phyloP scores from a whole-genome alignment of 495 filamentous ascomycete species.

The Talaromyces ruber region DNA sequence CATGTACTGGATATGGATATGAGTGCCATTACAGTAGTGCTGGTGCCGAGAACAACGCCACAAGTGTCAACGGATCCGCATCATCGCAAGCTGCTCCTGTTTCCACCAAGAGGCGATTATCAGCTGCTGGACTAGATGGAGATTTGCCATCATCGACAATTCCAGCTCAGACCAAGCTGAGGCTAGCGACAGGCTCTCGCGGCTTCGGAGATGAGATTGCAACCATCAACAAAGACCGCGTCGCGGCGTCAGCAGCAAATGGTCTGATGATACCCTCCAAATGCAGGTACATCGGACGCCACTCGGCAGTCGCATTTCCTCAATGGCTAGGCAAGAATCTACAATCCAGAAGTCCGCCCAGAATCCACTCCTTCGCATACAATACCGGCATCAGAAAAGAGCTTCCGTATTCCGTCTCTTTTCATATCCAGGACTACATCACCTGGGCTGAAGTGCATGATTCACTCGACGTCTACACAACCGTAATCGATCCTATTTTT shows the following conservation, averaged over 20 bases:
- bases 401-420: slow-evolving; percentile 7
- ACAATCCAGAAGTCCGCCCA: slow-evolving; percentile 27
- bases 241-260: not conserved
- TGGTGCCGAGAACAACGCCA: not conserved
- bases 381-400: slow-evolving; percentile 29
- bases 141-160: not conserved
- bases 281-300: slow-evolving; percentile 23
- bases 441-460: slow-evolving; percentile 15
- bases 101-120: not conserved
- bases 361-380: slow-evolving; percentile 38
- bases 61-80: not conserved
- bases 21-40: slow-evolving; percentile 22
- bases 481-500: slow-evolving; percentile 26
- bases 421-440: slow-evolving; percentile 14
- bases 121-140: not conserved
- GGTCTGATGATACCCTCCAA: slow-evolving; percentile 17
- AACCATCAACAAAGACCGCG: not conserved
- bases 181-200: not conserved
- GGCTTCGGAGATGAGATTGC: not conserved
- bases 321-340: slow-evolving; percentile 29
- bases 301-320: slow-evolving; percentile 35
- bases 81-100: not conserved
- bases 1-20: slow-evolving; percentile 33
- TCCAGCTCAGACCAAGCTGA: not conserved
- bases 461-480: slow-evolving; percentile 23